Percentiles rank a stretch among this genome's conserved stretches.
These are phyloP conservation scores for Colletotrichum lentis DNA, from an alignment of 2,329 filamentous ascomycete genomes.

Conservation along the genomic window DNA sequence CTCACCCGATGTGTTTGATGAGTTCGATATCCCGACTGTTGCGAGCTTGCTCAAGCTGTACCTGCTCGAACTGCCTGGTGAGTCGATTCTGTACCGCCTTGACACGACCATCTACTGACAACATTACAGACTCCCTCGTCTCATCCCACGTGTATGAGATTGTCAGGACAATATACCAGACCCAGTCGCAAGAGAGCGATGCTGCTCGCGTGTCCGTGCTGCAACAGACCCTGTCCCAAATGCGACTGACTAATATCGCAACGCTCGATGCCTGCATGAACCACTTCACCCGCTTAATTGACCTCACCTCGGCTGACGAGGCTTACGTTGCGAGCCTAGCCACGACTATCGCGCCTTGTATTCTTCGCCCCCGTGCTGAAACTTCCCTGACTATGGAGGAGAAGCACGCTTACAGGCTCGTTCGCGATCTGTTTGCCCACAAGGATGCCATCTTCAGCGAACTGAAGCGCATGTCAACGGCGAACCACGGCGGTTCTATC, in stretches of 20 bases:
- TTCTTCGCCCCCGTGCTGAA: constrained; percentile 86
- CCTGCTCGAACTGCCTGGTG: constrained; percentile 91
- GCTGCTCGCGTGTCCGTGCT: constrained; percentile 85
- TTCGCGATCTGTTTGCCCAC: constrained; percentile 90
- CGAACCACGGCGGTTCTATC: constrained; percentile 70
- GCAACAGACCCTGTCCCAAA: constrained; percentile 93
- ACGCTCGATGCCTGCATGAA: constrained; percentile 99
- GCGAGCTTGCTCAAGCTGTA: constrained; percentile 94
- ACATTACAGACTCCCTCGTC: constrained; percentile 83
- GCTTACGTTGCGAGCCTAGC: constrained; percentile 80
- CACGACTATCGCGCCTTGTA: constrained; percentile 79
- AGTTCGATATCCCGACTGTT: constrained; percentile 93
- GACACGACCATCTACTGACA: constrained; percentile 42
- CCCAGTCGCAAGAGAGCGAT: constrained; percentile 72
- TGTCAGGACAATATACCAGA: constrained; percentile 94
- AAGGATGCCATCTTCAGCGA: constrained; percentile 97
- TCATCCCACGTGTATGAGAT: constrained; percentile 99
- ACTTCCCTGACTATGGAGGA: constrained; percentile 95
- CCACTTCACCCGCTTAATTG: constrained; percentile 95
- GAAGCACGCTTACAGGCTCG: constrained; percentile 87
- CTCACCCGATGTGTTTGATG: constrained; percentile 77
- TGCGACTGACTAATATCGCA: constrained; percentile 95
- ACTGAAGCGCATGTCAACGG: constrained; percentile 85
- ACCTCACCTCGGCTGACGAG: constrained; percentile 95
- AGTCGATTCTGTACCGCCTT: constrained; percentile 45